These are phyloP conservation scores for Heterobasidion irregulare DNA, from an alignment of 1,284 basidiomycete genomes.

Conservation along the genomic window DNA sequence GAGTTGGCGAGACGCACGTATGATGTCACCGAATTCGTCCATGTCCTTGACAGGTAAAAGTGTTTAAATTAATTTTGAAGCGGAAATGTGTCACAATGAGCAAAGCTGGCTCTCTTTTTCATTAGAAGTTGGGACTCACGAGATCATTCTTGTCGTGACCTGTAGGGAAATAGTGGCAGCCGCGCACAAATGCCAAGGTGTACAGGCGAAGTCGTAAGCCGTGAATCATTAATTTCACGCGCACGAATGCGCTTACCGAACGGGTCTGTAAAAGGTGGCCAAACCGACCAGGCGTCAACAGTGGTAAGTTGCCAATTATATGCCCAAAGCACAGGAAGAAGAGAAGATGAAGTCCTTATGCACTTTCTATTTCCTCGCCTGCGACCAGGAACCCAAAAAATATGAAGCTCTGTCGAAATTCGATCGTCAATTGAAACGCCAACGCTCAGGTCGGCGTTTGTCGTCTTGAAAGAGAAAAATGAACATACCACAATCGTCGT, in stretches of 20 bases:
- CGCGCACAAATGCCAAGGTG: background rate
- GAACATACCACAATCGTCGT: constrained; percentile 31
- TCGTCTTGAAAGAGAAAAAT: background rate
- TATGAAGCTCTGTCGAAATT: constrained; percentile 34
- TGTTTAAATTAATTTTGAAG: background rate
- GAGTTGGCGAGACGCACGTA: constrained; percentile 29
- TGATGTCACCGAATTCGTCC: constrained; percentile 60
- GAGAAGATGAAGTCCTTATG: constrained; percentile 14
- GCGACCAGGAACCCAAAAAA: constrained; percentile 67
- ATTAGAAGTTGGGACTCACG: constrained; percentile 22
- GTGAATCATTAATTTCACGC: background rate
- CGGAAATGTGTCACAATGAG: background rate
- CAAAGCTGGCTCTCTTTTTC: background rate
- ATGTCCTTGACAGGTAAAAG: constrained; percentile 31
- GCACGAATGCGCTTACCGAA: constrained; percentile 28
- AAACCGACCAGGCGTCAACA: constrained; percentile 7
- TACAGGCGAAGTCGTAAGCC: constrained; percentile 1
- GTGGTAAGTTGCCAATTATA: background rate
- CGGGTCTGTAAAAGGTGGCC: constrained; percentile 31
- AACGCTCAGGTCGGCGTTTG: too few relatives aligned
- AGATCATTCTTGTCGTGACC: constrained; percentile 64
- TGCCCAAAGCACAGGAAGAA: too few relatives aligned
- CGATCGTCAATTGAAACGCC: background rate
- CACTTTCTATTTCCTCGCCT: constrained; percentile 66
- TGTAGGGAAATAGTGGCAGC: background rate